Evolutionary conservation across 176 grass and related monocot species (phyloP), one percentile per base, ranked within the genome.

Genomic region (Carex parvula): DNA sequence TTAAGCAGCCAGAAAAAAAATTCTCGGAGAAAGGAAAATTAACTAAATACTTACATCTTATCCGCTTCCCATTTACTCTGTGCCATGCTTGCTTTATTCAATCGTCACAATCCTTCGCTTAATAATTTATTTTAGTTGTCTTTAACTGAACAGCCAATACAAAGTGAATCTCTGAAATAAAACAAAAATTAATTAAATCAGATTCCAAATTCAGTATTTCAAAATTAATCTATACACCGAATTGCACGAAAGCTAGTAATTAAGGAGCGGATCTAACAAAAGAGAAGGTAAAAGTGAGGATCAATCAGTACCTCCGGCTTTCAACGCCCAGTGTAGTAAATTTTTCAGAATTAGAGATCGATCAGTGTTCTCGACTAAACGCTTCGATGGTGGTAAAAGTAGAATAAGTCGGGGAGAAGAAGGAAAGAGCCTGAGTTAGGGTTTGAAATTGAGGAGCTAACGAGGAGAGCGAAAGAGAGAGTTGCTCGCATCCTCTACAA

Each of bases 181-280:
- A 48, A 41, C 56, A 50, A 26, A 69, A 60, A 81, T 26, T 32
- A 80, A 33, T 50, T 17, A 68, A 60, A 81, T 60, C 79, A 81
- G 35, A 44, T 80, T 11, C 56, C 58, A 26, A 54, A 80, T 59
- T 61, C 22, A 80, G 35, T 8, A 80, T 2, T 33, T 39, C 57
- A 61, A 39, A 62, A 42, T 15, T 22, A 56, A 60, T 63, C 4
- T n/a, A 81, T 12, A 79, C 14, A 33, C 79, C 59, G 30, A 81
- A 81, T 81, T 62, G 58, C n/a, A 60, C 13, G 16, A 83, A 18
- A 66, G 20, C 20, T 83, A 22, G 60, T 52, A 83, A 83, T 67
- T 83, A 83, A 53, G 80, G 5, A 42, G 15, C 81, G 62, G 79
- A 83, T 83, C 81, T 52, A 50, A 30, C 17, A 83, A 81, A 81